A percentile compares a stretch with the other conserved stretches of the same genome.
These are phyloP conservation scores for Kwoniella dejecticola DNA, from an alignment of 768 basidiomycete genomes.

Conservation along the genomic window DNA sequence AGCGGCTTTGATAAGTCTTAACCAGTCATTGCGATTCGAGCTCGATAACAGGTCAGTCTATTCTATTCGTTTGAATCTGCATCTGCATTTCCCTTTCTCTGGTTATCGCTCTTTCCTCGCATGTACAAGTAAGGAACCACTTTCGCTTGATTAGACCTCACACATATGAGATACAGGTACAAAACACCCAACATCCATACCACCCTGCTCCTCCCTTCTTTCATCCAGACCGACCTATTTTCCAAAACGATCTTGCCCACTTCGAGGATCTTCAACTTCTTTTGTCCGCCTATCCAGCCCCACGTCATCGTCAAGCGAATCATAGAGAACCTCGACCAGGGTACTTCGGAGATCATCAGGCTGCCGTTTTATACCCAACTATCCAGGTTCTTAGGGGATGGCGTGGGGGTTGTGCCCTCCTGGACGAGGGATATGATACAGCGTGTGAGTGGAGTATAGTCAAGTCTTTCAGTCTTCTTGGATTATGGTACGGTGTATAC, in stretches of 20 bases:
- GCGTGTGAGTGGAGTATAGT: constrained; percentile 62
- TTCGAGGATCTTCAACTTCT: constrained; percentile 66
- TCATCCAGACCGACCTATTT: constrained; percentile 78
- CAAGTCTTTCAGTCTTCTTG: background rate
- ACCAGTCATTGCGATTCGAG: constrained; percentile 84
- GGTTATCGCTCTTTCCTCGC: too few relatives aligned
- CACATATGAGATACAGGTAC: constrained; percentile 59
- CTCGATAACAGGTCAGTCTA: constrained; percentile 69
- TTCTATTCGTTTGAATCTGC: background rate
- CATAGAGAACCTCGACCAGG: constrained; percentile 76
- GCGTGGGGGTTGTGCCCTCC: constrained; percentile 40
- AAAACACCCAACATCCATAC: constrained; percentile 77
- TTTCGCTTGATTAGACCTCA: background rate
- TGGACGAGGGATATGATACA: constrained; percentile 65
- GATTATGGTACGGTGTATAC: too few relatives aligned
- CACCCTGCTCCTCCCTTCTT: constrained; percentile 79
- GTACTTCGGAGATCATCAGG: constrained; percentile 70
- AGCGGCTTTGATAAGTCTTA: constrained; percentile 76
- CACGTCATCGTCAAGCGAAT: constrained; percentile 76
- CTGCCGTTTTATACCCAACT: constrained; percentile 60
- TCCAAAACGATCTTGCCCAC: constrained; percentile 60
- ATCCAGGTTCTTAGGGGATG: constrained; percentile 31
- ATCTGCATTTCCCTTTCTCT: background rate
- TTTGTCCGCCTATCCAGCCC: constrained; percentile 73
- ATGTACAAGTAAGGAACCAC: too few relatives aligned